Base-by-base conservation (phyloP, 257 asterid species). In the Anisodus tanguticus region DNA sequence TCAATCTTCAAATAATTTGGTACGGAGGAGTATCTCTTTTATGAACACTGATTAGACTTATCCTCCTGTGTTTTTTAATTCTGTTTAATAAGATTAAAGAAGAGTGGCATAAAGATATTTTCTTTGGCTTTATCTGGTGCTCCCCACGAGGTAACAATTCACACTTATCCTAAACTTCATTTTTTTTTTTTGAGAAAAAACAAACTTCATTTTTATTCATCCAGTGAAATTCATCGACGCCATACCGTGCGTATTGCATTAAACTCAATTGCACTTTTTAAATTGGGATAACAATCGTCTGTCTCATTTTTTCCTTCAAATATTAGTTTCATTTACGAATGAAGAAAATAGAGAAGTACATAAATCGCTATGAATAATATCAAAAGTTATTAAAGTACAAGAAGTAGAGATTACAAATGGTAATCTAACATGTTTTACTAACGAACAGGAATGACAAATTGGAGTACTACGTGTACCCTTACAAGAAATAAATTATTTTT, bases 111-210 rank as follows among this genome's bases (percentile, higher is more conserved):
- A 60, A 22, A 11, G 35, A 19, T 58, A 31, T 64, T 13, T 55
- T 1, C 54, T 85, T 76, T 85, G 83, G 49, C 76, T 59, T 63
- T 68, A 66, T 54, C n/a, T 57, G 64, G 64, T 55, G 78, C 85
- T 66, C 54, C 84, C 54, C 26, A 83, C 41, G 84, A 79, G 62
- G 80, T 70, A 79, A 47, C 82, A 83, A 45, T 79, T 55, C 8
- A 60, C 77, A 41, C 74, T 79, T 80, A 83, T 79, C 86, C 85
- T 85, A 47, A 64, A 64, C 16, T 68, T 41, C 35, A 1, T 31
- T 1, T 1, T 31, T 31, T 31, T 31, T 31, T 31, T 31, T 31
- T 31, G 1, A 31, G 35, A 31, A 31, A 31, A 31, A 31, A 1
- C 35, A 31, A 31, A 31, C 2, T 31, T 31, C 53, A 35, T 19